Percentiles rank a stretch among this genome's conserved stretches.
These are phyloP conservation scores for Melampsora americana DNA, from an alignment of 1,284 basidiomycete genomes.

Conservation along the genomic window DNA sequence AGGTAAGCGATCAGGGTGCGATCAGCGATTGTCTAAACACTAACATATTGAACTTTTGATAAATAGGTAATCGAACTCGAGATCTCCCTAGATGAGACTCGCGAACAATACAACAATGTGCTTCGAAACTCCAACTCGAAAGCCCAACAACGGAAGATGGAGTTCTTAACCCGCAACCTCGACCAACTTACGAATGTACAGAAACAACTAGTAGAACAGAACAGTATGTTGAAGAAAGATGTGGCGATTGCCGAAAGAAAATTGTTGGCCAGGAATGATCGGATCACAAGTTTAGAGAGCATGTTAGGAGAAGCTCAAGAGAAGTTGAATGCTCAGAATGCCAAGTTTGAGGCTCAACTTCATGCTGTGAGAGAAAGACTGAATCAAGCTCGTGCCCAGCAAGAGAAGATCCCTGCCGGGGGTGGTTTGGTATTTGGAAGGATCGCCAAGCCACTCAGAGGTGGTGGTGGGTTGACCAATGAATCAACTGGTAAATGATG, in stretches of 20 bases:
- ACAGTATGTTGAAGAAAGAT: conserved; percentile 95
- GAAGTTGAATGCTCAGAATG: conserved; percentile 81
- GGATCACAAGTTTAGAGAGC: conserved; percentile 91
- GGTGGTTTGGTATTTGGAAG: conserved; percentile 79
- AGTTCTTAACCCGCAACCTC: conserved; percentile 92
- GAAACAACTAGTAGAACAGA: conserved; percentile 99
- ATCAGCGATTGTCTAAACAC: not conserved
- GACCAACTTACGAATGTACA: conserved; percentile 94
- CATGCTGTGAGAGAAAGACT: conserved; percentile 86
- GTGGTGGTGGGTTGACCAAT: conserved; percentile 43
- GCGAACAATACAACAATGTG: conserved; percentile 98
- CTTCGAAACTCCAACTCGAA: conserved; percentile 96
- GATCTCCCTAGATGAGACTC: conserved; percentile 96
- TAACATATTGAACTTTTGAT: not conserved
- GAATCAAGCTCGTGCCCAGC: conserved; percentile 85
- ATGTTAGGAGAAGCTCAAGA: conserved; percentile 89
- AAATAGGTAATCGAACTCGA: conserved; percentile 93
- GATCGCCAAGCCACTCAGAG: conserved; percentile 74
- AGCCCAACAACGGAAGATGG: conserved; percentile 99
- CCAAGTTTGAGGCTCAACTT: conserved; percentile 89
- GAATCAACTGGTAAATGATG: conserved; percentile 15
- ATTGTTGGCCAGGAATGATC: conserved; percentile 89
- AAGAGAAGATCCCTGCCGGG: conserved; percentile 69
- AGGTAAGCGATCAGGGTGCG: conserved; percentile 61
- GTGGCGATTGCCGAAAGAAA: conserved; percentile 95